Conservation (phyloP, 2,329 filamentous ascomycete species). For the Talaromyces amestolkiae region DNA sequence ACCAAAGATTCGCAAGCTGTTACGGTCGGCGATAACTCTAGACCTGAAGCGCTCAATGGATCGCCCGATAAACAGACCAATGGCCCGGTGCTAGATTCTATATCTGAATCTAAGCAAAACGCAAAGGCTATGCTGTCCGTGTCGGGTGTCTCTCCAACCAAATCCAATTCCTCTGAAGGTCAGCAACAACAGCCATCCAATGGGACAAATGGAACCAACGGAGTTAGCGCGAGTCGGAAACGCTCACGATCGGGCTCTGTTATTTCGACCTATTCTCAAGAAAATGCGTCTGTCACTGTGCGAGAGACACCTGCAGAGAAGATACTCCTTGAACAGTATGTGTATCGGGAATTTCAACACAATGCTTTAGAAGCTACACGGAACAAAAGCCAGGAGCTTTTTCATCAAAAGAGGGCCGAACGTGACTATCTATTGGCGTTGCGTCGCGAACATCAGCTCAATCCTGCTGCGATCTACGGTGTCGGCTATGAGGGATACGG, state of each 20-base stretch:
- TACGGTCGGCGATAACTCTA: constrained; percentile 23
- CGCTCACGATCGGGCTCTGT: constrained; percentile 60
- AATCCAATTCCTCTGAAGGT: constrained; percentile 32
- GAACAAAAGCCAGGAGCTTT: constrained; percentile 56
- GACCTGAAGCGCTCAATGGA: constrained; percentile 26
- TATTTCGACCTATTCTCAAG: constrained; percentile 41
- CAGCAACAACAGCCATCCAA: constrained; percentile 27
- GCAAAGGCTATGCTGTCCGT: constrained; percentile 59
- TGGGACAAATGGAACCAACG: constrained; percentile 47
- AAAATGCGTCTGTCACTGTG: constrained; percentile 32
- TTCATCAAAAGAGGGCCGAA: constrained; percentile 64
- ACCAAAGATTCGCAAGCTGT: constrained; percentile 29
- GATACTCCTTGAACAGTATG: constrained; percentile 61
- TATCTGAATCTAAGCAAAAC: constrained; percentile 60
- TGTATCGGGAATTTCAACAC: constrained; percentile 62
- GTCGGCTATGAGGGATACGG: constrained; percentile 83
- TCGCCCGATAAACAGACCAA: constrained; percentile 28
- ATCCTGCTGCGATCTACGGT: constrained; percentile 61
- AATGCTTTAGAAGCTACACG: constrained; percentile 53
- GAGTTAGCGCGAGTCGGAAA: constrained; percentile 53
- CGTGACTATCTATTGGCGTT: constrained; percentile 67
- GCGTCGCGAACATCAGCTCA: constrained; percentile 56
- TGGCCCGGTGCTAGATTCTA: constrained; percentile 41
- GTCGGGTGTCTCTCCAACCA: constrained; percentile 40
- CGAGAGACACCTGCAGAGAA: constrained; percentile 48